Conservation (phyloP, 2,329 filamentous ascomycete species). For the Colletotrichum sp. region DNA sequence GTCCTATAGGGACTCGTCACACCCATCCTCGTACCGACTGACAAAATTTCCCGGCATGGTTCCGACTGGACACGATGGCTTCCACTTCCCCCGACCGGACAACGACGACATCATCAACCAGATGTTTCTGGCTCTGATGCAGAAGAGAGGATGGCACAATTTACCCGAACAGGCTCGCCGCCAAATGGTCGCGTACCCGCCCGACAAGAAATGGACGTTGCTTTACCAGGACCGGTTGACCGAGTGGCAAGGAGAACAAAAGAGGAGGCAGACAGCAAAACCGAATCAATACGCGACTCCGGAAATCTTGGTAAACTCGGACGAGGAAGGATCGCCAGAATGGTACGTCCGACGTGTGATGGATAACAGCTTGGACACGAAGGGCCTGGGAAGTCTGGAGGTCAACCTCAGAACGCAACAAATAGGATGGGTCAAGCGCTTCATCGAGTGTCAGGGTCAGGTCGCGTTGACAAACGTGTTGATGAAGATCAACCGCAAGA, state of each 20-base stretch:
- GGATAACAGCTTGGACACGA: constrained; percentile 91
- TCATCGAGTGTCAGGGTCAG: constrained; percentile 96
- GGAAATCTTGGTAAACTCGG: constrained; percentile 77
- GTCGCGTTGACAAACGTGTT: constrained; percentile 94
- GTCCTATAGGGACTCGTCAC: constrained; percentile 33
- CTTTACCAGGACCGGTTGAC: constrained; percentile 94
- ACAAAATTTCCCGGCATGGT: constrained; percentile 54
- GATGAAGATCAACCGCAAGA: constrained; percentile 90
- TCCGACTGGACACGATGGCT: constrained; percentile 50
- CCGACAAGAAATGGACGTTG: constrained; percentile 96
- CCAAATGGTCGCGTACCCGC: constrained; percentile 95
- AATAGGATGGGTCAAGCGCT: constrained; percentile 95
- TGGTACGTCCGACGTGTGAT: constrained; percentile 98
- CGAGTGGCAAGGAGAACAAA: constrained; percentile 94
- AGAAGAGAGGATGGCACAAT: constrained; percentile 97
- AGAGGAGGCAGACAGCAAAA: constrained; percentile 77
- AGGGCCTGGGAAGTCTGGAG: constrained; percentile 90
- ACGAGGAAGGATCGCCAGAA: constrained; percentile 95
- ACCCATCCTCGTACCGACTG: constrained; percentile 61
- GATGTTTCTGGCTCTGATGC: constrained; percentile 93
- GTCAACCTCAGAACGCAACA: constrained; percentile 96
- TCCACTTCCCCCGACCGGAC: constrained; percentile 73
- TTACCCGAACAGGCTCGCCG: constrained; percentile 91
- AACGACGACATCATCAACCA: constrained; percentile 87
- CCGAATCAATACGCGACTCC: constrained; percentile 68